Evolutionary conservation across 306 rosid species (phyloP), one percentile per base, ranked within the genome.

Genomic region (Prunus armeniaca): DNA sequence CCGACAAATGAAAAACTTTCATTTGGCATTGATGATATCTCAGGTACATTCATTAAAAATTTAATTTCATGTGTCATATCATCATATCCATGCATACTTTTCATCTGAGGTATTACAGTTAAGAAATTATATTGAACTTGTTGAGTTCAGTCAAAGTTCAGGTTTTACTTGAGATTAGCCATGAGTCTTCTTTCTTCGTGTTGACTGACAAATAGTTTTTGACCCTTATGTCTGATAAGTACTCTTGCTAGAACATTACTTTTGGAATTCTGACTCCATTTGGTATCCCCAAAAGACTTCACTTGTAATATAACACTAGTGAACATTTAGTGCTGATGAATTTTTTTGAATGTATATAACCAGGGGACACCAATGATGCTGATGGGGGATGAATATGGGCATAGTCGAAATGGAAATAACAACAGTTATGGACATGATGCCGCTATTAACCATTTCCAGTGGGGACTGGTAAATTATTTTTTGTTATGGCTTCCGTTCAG

Each of bases 291-390:
- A 17, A 22, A 22, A 45, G 25, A 22, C 46, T 20, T 15, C 9
- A 3, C 5, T 72, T 57, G 22, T 28, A 24, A 9, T 15, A 6
- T 41, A 43, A n/a, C 5, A 22, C 81, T 75, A 38, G 70, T 32
- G 68, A 70, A 69, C 57, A 73, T 65, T 27, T 76, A 56, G 60
- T 54, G 74, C 65, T 58, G 19, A 84, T 71, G 56, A 71, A 66
- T 34, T 50, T 74, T 50, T 82, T 69, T 85, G 34, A 49, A 67
- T 87, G 79, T 71, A 77, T 86, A 72, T 68, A 50, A 60, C 71
- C 84, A 95, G 99, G 99, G 99, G 74, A 83, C 88, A 24, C 99
- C 98, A 22, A 95, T 95, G 99, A 92, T 92, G 99, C 81, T 90
- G 73, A 95, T 95, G 99, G 97, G 97, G 56, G 99, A 95, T 83